Base-by-base conservation (phyloP, 2,329 filamentous ascomycete genomes). In the Arthrinium phaeospermum region DNA sequence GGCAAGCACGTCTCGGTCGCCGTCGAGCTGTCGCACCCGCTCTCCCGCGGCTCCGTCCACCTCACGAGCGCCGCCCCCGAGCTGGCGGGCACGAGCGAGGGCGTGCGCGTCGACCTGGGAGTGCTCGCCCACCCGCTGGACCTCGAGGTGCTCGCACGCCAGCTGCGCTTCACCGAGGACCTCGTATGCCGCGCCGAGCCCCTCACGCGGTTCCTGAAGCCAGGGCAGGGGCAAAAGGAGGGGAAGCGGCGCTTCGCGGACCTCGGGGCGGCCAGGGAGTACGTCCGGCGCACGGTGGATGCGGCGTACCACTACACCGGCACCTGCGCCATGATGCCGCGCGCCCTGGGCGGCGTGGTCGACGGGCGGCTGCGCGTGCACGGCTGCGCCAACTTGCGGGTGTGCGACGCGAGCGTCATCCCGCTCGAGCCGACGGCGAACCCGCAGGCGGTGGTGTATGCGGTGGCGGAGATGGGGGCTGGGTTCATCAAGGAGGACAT, bases 21-120 rank as follows among this genome's bases (percentile, higher is more conserved):
- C 5, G 16, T 57, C 27, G 51, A 57, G 51, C 51, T 57, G 27
- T 57, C 51, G 27, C 49, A 71, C 71, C 90, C 91, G 0, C 87
- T 90, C 75, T 90, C 88, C 1, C 85, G 89, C 0, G 91, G 91
- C 8, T 83, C 84, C 51, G 86, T 90, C 71, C 91, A 92, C 80
- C 89, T 92, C 74, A 81, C 81, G 16, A 82, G 82, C 12, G 72
- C 81, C 1, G 16, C n/a, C 3, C 7, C 22, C 82, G 82, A 7
- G 71, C 81, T 34, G 27, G 14, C 14, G 12, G 41, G 27, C n/a
- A 57, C 51, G 2, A 34, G 16, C 27, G 51, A 57, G 1, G 82
- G 86, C 57, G 80, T 84, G 5, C 76, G 78, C 7, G 82, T 84
- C 5, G 37, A 41, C 5, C 8, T 41, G 37, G 37, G 37, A 30